Evolutionary conservation across 495 filamentous ascomycete genomes (phyloP), one percentile per base, ranked within the genome.

Genomic region (Penicillium coprophilum): DNA sequence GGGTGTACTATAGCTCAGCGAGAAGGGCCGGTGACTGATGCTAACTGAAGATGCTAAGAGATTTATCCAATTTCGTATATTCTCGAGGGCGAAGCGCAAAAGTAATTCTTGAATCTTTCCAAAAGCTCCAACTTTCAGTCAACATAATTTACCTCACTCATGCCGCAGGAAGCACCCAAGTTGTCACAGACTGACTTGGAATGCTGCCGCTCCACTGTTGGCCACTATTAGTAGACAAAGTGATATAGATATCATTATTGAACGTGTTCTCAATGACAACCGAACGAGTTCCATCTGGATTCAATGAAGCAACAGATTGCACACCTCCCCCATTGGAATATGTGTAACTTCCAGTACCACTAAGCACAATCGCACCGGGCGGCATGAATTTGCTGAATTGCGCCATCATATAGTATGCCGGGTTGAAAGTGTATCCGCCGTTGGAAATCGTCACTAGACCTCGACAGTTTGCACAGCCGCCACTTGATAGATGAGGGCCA

Each of bases 361-460:
- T 64, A 10, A 82, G 61, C 32, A 82, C 70, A 13, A 69, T 68
- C 0, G 80, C 77, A 36, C 79, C 79, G 15, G 69, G 70, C 17
- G 78, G 75, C 55, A 84, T 82, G 59, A 81, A 84, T 62, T 77
- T 81, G 63, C 75, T 80, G 63, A 80, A 81, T 55, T 84, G 82
- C 12, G 78, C 80, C 44, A 84, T 72, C 72, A 80, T 80, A 50
- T 83, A 83, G 63, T 83, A 83, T 40, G 80, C 80, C 2, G 75
- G 69, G 6, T 74, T 70, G 38, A 74, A 71, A 6, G 67, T 69
- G 56, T 82, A 82, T 8, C 70, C 72, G 19, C 69, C 72, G 21
- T 63, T 61, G 59, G 77, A 71, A 13, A 82, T 72, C 5, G 71
- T 73, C 41, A 84, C 79, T 12, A 82, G 52, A 0, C 82, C 82